Base-by-base conservation (phyloP, 169 alveolate species). In the Babesia sp. region DNA sequence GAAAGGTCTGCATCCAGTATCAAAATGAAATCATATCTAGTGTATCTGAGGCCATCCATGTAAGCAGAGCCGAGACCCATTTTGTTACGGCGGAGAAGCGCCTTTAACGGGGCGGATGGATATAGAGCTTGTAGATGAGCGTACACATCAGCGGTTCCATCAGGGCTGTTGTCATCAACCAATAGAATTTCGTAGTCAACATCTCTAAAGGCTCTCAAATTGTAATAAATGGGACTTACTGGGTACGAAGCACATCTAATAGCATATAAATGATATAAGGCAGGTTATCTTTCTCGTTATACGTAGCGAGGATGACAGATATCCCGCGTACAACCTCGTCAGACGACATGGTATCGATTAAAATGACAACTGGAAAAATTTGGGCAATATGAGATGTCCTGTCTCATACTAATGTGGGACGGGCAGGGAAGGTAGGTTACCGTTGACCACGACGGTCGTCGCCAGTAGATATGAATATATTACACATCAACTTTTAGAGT, bases 1-100 rank as follows among this genome's bases (percentile, higher is more conserved):
- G 99, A 96, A 46, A 97, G 87, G 84, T 97, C 99, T 39, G 99
- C 98, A 79, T 97, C 99, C 98, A 97, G 94, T 18, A 97, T 91
- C 45, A 97, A 87, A 33, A 97, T 90, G 80, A 93, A 97, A 58
- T 95, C 92, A 9, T 98, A 98, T 55, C 84, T 85, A 28, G 97
- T 94, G 44, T 80, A 58, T 72, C 92, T 87, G 37, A 96, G 82
- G 0, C 99, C 99, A 78, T 95, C 98, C 74, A 92, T 91, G 81
- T 97, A 97, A 4, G 99, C 99, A 53, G 97, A 85, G 34, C 98
- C 99, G 44, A 97, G 92, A 18, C 99, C 99, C 29, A 94, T 60
- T 84, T 97, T 97, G 26, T 97, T 98, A 20, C 96, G 94, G 68
- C 99, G 79, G 41, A 86, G 80, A 34, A 88, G 91, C 33, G 96